Evolutionary conservation across 768 basidiomycete genomes (phyloP).

Genomic region (Russula emetica): DNA sequence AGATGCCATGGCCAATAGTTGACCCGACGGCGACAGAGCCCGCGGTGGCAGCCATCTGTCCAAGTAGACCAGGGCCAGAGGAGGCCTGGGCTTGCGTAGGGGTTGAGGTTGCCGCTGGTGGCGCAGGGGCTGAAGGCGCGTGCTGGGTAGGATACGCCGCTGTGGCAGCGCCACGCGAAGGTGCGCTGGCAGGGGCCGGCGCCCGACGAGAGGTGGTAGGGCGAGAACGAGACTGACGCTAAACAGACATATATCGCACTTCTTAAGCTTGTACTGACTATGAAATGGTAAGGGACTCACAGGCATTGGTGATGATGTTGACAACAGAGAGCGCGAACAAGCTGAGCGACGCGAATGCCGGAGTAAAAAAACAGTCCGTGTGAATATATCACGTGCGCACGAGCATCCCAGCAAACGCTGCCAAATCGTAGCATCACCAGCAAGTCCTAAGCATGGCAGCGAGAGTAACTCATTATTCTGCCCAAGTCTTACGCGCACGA

Average conservation of each 20-base stretch:
- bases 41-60: conserved; percentile 86
- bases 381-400: conserved; percentile 14
- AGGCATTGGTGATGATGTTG: conserved; percentile 40
- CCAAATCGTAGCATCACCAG: neutral
- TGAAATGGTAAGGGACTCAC: conserved; percentile 36
- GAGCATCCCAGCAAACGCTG: neutral
- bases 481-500: conserved; percentile 12
- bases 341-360: conserved; percentile 10
- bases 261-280: neutral
- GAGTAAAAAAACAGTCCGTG: conserved; percentile 13
- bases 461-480: conserved; percentile 14
- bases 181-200: conserved; percentile 46
- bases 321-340: conserved; percentile 1
- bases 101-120: conserved; percentile 29
- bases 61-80: conserved; percentile 61
- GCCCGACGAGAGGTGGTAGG: conserved; percentile 40
- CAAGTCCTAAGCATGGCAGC: conserved; percentile 5
- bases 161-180: conserved; percentile 33
- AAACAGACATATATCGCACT: neutral
- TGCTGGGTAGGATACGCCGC: conserved; percentile 32
- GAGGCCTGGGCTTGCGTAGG: conserved; percentile 35
- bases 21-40: conserved; percentile 88
- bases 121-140: conserved; percentile 39
- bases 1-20: conserved; percentile 85
- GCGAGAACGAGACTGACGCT: conserved; percentile 80